Evolutionary conservation across 805 yeast species (phyloP).

Genomic region (Zygosaccharomyces bisporus): DNA sequence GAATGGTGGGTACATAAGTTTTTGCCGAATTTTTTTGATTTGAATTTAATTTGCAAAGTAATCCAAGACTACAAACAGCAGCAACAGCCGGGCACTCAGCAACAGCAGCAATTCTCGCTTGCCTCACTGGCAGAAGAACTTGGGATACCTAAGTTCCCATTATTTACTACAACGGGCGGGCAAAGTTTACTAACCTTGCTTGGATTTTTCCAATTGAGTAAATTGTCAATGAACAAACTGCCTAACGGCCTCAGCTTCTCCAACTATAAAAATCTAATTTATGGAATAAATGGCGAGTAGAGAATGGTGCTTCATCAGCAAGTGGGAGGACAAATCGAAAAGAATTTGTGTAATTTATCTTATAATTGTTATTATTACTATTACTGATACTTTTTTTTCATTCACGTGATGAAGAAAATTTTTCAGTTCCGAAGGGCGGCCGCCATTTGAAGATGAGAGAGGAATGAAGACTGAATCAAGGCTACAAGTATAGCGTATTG

Average conservation of each 20-base stretch:
- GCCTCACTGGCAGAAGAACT: slow-evolving; percentile 69
- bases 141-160: slow-evolving; percentile 56
- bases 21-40: slow-evolving; percentile 81
- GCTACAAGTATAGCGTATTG: background rate
- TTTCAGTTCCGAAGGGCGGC: slow-evolving; percentile 7
- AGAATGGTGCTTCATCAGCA: background rate
- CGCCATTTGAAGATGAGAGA: slow-evolving; percentile 3
- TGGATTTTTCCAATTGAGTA: slow-evolving; percentile 56
- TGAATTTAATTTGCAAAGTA: slow-evolving; percentile 52
- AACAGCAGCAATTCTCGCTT: slow-evolving; percentile 33
- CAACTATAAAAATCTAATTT: slow-evolving; percentile 48
- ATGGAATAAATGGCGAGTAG: slow-evolving; percentile 42
- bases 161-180: slow-evolving; percentile 58
- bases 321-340: background rate
- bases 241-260: slow-evolving; percentile 37
- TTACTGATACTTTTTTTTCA: background rate
- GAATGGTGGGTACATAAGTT: slow-evolving; percentile 62
- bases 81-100: slow-evolving; percentile 19
- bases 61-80: slow-evolving; percentile 30
- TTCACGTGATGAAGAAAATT: slow-evolving; percentile 5
- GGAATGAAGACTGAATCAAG: slow-evolving; percentile 2
- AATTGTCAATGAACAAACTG: slow-evolving; percentile 33
- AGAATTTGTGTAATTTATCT: slow-evolving; percentile 1
- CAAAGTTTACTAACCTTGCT: slow-evolving; percentile 59
- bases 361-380: background rate